A percentile compares a stretch with the other conserved stretches of the same genome.
Evolutionary conservation across 768 basidiomycete species (phyloP).

Genomic region (Megacollybia marginata): DNA sequence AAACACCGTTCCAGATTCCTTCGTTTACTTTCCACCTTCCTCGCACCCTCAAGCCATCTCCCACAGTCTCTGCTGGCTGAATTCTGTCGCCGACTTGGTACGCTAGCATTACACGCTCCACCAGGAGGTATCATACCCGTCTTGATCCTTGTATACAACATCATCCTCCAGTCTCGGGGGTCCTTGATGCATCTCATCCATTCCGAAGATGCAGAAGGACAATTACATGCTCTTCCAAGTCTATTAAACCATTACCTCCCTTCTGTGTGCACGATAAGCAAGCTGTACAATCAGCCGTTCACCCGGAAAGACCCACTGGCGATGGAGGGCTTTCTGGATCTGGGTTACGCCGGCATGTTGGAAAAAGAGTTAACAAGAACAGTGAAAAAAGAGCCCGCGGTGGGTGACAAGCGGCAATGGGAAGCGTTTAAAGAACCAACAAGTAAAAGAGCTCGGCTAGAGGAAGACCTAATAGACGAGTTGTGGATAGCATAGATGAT

Average conservation of each 20-base stretch:
- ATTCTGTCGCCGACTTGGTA: constrained; percentile 86
- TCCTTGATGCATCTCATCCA: constrained; percentile 93
- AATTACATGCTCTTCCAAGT: constrained; percentile 38
- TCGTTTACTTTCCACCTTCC: constrained; percentile 83
- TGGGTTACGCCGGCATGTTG: constrained; percentile 74
- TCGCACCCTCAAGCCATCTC: constrained; percentile 58
- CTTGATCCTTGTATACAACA: constrained; percentile 90
- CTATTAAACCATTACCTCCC: constrained; percentile 80
- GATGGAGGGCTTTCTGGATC: constrained; percentile 96
- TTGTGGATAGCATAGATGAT: no score
- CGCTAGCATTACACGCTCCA: constrained; percentile 77
- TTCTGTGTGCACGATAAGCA: constrained; percentile 78
- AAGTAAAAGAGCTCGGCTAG: no score
- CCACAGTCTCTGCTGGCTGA: constrained; percentile 90
- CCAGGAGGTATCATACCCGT: constrained; percentile 88
- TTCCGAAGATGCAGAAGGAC: constrained; percentile 38
- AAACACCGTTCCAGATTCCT: constrained; percentile 95
- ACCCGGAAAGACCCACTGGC: constrained; percentile 79
- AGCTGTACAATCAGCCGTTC: constrained; percentile 85
- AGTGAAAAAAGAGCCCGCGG: neutral
- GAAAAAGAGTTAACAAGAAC: neutral
- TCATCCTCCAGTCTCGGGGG: constrained; percentile 81
- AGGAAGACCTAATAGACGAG: no score
- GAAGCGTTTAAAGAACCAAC: no score
- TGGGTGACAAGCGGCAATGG: neutral